Conservation (phyloP, 345 rosid species). For the Cardamine resedifolia region DNA sequence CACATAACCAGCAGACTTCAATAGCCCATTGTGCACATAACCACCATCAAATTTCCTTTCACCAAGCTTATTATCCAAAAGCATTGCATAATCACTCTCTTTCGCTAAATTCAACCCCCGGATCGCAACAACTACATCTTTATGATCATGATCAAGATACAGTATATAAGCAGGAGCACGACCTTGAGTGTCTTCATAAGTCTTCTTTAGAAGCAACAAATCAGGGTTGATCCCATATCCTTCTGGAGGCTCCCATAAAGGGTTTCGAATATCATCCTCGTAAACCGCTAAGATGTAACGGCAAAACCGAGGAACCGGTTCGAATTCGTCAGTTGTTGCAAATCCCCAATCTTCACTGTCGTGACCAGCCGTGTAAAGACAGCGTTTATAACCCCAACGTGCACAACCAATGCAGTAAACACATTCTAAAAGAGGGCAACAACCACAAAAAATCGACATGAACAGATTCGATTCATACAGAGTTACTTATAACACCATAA, state of each 20-base stretch:
- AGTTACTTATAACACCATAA: not conserved
- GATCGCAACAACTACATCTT: slow-evolving; percentile 73
- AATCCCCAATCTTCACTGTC: slow-evolving; percentile 93
- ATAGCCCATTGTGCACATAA: slow-evolving; percentile 87
- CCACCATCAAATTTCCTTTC: slow-evolving; percentile 81
- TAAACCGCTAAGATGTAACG: slow-evolving; percentile 87
- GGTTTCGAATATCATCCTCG: slow-evolving; percentile 77
- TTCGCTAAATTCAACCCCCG: slow-evolving; percentile 86
- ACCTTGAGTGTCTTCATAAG: slow-evolving; percentile 75
- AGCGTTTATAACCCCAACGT: slow-evolving; percentile 96
- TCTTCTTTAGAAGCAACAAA: slow-evolving; percentile 57
- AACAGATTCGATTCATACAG: slow-evolving; percentile 13
- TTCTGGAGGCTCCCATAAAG: slow-evolving; percentile 88
- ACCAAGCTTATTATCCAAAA: slow-evolving; percentile 88
- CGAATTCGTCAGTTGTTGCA: slow-evolving; percentile 80
- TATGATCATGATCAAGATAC: slow-evolving; percentile 76
- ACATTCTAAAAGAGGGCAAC: slow-evolving; percentile 81
- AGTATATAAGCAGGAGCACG: slow-evolving; percentile 75
- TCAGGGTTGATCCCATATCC: slow-evolving; percentile 88
- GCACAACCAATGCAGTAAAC: slow-evolving; percentile 96
- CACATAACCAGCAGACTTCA: slow-evolving; percentile 88
- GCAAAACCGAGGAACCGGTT: slow-evolving; percentile 86
- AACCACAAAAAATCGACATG: slow-evolving; percentile 84
- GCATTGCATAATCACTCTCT: slow-evolving; percentile 83
- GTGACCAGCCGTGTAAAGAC: slow-evolving; percentile 86